These are phyloP conservation scores for Apiotrichum domesticum DNA, from an alignment of 1,284 basidiomycete species.

Conservation along the genomic window DNA sequence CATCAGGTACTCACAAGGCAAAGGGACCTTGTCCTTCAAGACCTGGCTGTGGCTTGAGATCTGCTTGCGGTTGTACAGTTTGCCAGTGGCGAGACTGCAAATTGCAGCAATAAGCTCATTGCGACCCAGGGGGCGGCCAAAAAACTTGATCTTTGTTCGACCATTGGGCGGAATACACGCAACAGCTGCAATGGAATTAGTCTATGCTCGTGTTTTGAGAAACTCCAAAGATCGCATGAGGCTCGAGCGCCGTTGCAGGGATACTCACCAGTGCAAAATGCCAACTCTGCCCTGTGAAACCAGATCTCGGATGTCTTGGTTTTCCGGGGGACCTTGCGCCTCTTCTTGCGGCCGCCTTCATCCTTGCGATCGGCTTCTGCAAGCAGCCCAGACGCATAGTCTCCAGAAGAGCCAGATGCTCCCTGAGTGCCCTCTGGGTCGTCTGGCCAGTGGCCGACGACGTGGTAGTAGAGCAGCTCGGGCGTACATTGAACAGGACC, in stretches of 20 bases:
- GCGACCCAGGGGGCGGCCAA: conserved; percentile 51
- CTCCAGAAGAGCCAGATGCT: not conserved
- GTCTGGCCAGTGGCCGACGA: conserved; percentile 14
- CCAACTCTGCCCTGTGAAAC: conserved; percentile 18
- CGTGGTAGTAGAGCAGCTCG: conserved; percentile 15
- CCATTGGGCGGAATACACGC: conserved; percentile 25
- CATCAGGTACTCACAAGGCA: conserved; percentile 10
- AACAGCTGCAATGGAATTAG: conserved; percentile 10
- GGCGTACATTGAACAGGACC: not conserved
- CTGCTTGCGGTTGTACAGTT: conserved; percentile 41
- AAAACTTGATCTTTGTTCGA: conserved; percentile 47
- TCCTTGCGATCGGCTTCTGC: conserved; percentile 3
- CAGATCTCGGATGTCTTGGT: conserved; percentile 21
- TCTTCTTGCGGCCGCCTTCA: conserved; percentile 16
- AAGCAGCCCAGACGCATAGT: not conserved
- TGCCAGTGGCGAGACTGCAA: conserved; percentile 48
- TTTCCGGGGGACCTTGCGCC: conserved; percentile 15
- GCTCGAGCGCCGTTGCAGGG: not conserved
- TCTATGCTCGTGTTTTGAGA: not conserved
- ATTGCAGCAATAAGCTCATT: conserved; percentile 53
- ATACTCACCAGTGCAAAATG: conserved; percentile 21
- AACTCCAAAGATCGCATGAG: too few relatives aligned
- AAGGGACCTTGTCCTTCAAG: conserved; percentile 35
- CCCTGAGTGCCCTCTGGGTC: conserved; percentile 8
- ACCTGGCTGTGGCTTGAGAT: conserved; percentile 47